Conservation (phyloP, 805 yeast species). For the Jamesozyma hellenica region DNA sequence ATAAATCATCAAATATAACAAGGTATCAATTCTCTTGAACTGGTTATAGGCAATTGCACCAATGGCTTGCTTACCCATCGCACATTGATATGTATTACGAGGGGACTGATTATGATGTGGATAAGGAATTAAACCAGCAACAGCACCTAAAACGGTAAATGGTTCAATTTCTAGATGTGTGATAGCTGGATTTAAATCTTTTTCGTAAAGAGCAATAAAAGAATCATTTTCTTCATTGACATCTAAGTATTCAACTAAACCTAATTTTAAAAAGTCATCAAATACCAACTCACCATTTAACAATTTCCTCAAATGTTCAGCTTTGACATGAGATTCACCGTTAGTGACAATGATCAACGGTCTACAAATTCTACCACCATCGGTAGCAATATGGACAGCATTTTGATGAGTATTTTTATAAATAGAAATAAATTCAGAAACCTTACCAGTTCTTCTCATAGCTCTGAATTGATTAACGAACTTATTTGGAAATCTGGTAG, state of each 20-base stretch:
- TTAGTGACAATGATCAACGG: constrained; percentile 82
- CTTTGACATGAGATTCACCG: constrained; percentile 59
- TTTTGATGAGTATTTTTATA: constrained; percentile 81
- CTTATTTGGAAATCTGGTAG: constrained; percentile 75
- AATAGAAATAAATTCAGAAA: constrained; percentile 85
- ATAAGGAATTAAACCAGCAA: constrained; percentile 97
- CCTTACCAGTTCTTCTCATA: constrained; percentile 72
- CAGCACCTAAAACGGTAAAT: constrained; percentile 95
- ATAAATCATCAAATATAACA: constrained; percentile 90
- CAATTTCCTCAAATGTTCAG: constrained; percentile 55
- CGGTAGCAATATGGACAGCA: constrained; percentile 96
- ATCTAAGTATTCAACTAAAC: constrained; percentile 89
- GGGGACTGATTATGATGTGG: constrained; percentile 99
- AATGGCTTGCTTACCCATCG: constrained; percentile 99
- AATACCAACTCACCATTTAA: constrained; percentile 68
- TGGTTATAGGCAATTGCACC: constrained; percentile 98
- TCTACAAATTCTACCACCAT: constrained; percentile 97
- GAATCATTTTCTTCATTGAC: constrained; percentile 97
- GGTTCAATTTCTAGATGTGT: constrained; percentile 96
- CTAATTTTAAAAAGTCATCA: constrained; percentile 78
- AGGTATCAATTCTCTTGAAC: constrained; percentile 87
- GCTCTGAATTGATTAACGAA: constrained; percentile 72
- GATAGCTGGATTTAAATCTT: constrained; percentile 40
- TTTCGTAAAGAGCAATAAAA: constrained; percentile 82
- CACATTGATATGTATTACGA: constrained; percentile 97